Base-by-base conservation (phyloP, 2,329 filamentous ascomycete genomes). In the Neofusicoccum cordaticola region DNA sequence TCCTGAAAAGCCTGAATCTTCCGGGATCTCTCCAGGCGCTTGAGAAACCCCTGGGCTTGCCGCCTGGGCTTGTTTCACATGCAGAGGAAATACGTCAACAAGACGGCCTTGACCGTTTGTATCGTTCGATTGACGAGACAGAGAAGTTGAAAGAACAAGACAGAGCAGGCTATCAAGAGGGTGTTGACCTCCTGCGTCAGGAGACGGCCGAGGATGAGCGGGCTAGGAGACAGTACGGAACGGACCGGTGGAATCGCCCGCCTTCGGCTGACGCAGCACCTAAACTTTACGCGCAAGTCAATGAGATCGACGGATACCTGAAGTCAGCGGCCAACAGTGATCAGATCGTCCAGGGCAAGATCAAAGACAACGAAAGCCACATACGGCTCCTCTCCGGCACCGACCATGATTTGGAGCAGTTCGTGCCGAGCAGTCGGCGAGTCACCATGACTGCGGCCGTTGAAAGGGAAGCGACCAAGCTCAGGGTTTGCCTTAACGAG, bases 61-160 rank as follows among this genome's bases (percentile, higher is more conserved):
- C 95, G 0, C 91, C 92, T 0, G 91, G 88, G 15, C 79, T 99
- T 1, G 86, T 93, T 2, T 91, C 95, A 22, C 95, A 97, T 70
- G 94, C 94, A 0, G 94, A 98, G 74, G 95, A 98, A 73, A 90
- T 99, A 56, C 86, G 93, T 19, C 94, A 98, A 74, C 91, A 93
- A 64, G 93, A 97, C 72, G 94, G 92, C 0, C 81, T 97, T 37
- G 88, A 90, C 64, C 84, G 91, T 34, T 80, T 98, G 0, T 86
- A 91, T 61, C 86, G 88, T 62, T 92, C 91, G 4, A 91, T 98
- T 67, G 88, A 91, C 4, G 94, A 98, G 68, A 96, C 93, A 1
- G 89, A 93, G 56, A 97, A 94, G 76, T 81, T 99, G n/a, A 92
- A 95, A 69, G 83, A 87, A 0, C 90, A 88, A 56, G 93, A 97